Evolutionary conservation across 176 grass and related monocot genomes (phyloP), one percentile per base, ranked within the genome.

Genomic region (Stipa capillata): DNA sequence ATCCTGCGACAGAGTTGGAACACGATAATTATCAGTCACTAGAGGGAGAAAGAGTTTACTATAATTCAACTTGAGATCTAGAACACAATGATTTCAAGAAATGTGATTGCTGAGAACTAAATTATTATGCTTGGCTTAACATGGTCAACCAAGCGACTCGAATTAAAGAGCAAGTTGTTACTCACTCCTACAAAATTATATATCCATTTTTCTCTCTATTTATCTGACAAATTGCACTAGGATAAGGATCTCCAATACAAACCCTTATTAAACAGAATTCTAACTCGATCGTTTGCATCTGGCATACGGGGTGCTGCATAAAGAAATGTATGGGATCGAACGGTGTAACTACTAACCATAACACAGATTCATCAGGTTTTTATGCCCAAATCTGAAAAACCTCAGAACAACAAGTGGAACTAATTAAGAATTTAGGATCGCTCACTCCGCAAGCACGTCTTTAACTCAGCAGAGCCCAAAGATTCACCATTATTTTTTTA

Each of bases 161-260:
- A 37, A n/a, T 6, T 62, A 44, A 77, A 53, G 35, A 78, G n/a
- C n/a, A 75, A 51, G 27, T 11, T 16, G 44, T 13, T n/a, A n/a
- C n/a, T n/a, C 21, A 25, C 13, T 14, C 58, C 20, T 15, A 14
- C 57, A 78, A 31, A 41, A 61, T 2, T 29, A 4, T n/a, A n/a
- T 51, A 42, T n/a, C 45, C 21, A 17, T 3, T 24, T 2, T 52
- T 57, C n/a, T 15, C 8, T 10, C 62, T 60, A 2, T 34, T 36
- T 55, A 35, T 73, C 57, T 82, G 85, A 77, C 54, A 77, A 3
- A 43, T 6, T 23, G 72, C 85, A 77, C 67, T 65, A 62, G 40
- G 1, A 76, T 41, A 71, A 43, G 54, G 63, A 87, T 83, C 85
- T 83, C 27, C 40, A 12, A 50, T 40, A 31, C 16, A 42, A 36